Conservation (phyloP, 805 yeast species). For the Schwanniomyces sp. region DNA sequence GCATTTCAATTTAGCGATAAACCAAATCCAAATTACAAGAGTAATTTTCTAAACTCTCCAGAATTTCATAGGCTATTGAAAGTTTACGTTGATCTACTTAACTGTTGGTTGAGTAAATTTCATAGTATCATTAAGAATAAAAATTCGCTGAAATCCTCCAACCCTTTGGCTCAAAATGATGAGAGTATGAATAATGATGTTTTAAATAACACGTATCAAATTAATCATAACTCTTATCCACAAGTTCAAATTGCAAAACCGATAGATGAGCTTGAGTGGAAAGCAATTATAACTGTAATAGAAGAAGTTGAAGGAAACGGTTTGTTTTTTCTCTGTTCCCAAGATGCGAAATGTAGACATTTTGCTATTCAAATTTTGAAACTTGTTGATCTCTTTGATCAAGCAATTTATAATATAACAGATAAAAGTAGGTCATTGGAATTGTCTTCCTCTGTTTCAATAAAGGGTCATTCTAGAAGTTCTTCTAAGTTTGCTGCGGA, state of each 20-base stretch:
- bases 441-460: conserved; percentile 5
- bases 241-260: conserved; percentile 19
- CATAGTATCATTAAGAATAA: conserved; percentile 24
- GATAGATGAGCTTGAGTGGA: conserved; percentile 70
- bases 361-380: conserved; percentile 73
- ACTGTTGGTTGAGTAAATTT: conserved; percentile 77
- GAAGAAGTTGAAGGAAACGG: conserved; percentile 98
- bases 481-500: conserved; percentile 78
- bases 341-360: conserved; percentile 72
- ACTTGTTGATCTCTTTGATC: conserved; percentile 85
- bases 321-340: conserved; percentile 84
- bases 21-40: conserved; percentile 53
- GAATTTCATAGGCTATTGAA: conserved; percentile 61
- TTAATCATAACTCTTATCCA: conserved; percentile 31
- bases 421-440: conserved; percentile 15
- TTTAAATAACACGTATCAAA: conserved; percentile 43
- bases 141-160: conserved; percentile 15
- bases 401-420: conserved; percentile 61
- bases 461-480: conserved; percentile 49
- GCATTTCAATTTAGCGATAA: conserved; percentile 81
- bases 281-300: conserved; percentile 75
- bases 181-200: conserved; percentile 38
- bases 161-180: conserved; percentile 31
- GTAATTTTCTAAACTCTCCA: conserved; percentile 58
- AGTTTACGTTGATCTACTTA: conserved; percentile 75